Conservation (phyloP, 208 protist genomes). For the Acanthamoeba comandoni region DNA sequence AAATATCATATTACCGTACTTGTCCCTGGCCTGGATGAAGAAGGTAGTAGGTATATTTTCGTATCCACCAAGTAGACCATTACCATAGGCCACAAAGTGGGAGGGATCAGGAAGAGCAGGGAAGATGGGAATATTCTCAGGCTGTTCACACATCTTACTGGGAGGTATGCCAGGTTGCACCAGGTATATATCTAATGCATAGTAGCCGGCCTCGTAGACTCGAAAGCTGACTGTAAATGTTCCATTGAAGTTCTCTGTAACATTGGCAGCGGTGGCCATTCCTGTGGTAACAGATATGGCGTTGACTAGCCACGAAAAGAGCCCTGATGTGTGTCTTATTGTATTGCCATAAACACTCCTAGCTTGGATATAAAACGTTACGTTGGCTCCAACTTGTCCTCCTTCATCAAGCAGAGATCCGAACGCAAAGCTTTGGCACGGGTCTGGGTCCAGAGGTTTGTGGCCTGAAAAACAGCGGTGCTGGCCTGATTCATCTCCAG, state of each 20-base stretch:
- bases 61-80: constrained; percentile 1
- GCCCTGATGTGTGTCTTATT: too few relatives aligned
- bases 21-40: constrained; percentile 41
- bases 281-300: not conserved
- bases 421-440: constrained; percentile 39
- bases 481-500: too few relatives aligned
- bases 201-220: constrained; percentile 14
- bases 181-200: constrained; percentile 12
- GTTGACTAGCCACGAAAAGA: too few relatives aligned
- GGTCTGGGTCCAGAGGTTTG: not conserved
- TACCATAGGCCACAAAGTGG: constrained; percentile 49
- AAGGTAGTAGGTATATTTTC: constrained; percentile 22
- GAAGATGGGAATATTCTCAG: constrained; percentile 5
- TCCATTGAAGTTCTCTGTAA: constrained; percentile 28
- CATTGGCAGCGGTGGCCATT: not conserved
- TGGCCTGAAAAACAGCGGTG: constrained; percentile 25
- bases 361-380: constrained; percentile 22
- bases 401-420: not conserved
- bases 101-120: not conserved
- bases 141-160: not conserved
- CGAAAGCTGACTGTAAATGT: constrained; percentile 7
- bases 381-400: not conserved
- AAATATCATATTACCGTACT: constrained; percentile 65
- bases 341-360: constrained; percentile 34
- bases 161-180: constrained; percentile 1